Percentiles rank a stretch among this genome's conserved stretches.
Conservation (phyloP, 257 asterid genomes). For the Capsicum rhomboideum region DNA sequence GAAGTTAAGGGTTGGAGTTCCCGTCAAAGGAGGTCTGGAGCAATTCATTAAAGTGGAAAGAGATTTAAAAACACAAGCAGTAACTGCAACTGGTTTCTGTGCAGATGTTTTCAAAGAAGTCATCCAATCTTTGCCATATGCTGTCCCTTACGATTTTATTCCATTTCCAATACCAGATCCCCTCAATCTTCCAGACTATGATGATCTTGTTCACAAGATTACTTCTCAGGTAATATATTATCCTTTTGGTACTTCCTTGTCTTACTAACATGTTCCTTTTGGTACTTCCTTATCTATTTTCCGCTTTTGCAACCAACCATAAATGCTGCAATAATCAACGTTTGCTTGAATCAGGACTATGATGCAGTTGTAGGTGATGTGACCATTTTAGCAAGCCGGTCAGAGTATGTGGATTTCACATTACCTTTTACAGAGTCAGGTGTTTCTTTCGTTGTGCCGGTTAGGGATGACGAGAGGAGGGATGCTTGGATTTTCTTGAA, state of each 20-base stretch:
- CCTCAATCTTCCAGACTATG: slow-evolving; percentile 13
- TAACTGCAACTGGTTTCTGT: slow-evolving; percentile 18
- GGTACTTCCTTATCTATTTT: not conserved
- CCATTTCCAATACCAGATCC: slow-evolving; percentile 4
- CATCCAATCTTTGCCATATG: slow-evolving; percentile 14
- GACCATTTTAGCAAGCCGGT: slow-evolving; percentile 29
- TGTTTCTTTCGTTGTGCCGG: slow-evolving; percentile 20
- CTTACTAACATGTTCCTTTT: not conserved
- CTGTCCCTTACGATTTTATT: slow-evolving; percentile 17
- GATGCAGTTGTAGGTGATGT: slow-evolving; percentile 45
- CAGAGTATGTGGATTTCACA: slow-evolving; percentile 33
- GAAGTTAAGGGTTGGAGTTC: slow-evolving; percentile 30
- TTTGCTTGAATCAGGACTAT: slow-evolving; percentile 13
- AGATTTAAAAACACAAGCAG: slow-evolving; percentile 10
- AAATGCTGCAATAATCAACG: not conserved
- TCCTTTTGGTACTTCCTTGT: not conserved
- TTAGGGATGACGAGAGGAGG: slow-evolving; percentile 3
- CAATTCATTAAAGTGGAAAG: slow-evolving; percentile 20
- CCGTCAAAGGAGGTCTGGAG: slow-evolving; percentile 16
- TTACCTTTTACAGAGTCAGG: slow-evolving; percentile 39
- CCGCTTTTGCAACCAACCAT: not conserved
- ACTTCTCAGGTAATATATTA: slow-evolving; percentile 12
- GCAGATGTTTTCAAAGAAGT: slow-evolving; percentile 30
- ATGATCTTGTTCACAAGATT: slow-evolving; percentile 20
- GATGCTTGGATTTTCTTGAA: slow-evolving; percentile 25